Percentiles rank a stretch among this genome's conserved stretches.
phyloP scores from a whole-genome alignment of 495 filamentous ascomycete species.

The Barbatosphaeria neglecta region DNA sequence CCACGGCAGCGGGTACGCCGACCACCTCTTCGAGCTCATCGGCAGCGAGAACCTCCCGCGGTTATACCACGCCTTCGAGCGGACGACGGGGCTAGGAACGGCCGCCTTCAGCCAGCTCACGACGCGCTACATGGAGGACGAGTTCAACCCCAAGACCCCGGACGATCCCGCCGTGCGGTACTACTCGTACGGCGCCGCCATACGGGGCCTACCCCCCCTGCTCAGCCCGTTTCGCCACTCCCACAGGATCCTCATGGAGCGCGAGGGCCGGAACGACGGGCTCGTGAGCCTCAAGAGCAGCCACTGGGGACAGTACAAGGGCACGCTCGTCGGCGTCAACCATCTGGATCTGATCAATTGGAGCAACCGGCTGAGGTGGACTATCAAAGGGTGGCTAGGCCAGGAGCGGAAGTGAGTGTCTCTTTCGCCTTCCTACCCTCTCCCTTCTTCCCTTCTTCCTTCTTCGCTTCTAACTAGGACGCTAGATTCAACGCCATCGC shows the following conservation, averaged over 20 bases:
- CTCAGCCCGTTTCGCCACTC: slow-evolving; percentile 66
- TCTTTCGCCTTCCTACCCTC: no score
- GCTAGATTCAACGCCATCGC: no score
- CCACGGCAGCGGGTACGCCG: slow-evolving; percentile 73
- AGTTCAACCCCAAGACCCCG: slow-evolving; percentile 73
- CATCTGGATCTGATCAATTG: slow-evolving; percentile 95
- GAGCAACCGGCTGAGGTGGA: slow-evolving; percentile 73
- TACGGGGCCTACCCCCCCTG: slow-evolving; percentile 42
- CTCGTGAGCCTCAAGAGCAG: slow-evolving; percentile 81
- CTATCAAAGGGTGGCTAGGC: slow-evolving; percentile 54
- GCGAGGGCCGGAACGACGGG: slow-evolving; percentile 84
- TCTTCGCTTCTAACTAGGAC: slow-evolving; percentile 2
- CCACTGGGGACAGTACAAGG: slow-evolving; percentile 86
- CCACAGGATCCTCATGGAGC: slow-evolving; percentile 52
- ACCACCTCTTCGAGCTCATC: slow-evolving; percentile 66
- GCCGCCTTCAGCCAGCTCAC: slow-evolving; percentile 83
- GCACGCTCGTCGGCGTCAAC: slow-evolving; percentile 76
- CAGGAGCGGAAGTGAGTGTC: slow-evolving; percentile 53
- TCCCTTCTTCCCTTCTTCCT: not conserved
- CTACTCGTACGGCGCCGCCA: slow-evolving; percentile 80
- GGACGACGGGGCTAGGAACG: slow-evolving; percentile 55
- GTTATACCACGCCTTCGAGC: slow-evolving; percentile 56
- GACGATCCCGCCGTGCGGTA: slow-evolving; percentile 69
- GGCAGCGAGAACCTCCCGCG: slow-evolving; percentile 49
- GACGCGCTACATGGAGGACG: slow-evolving; percentile 61